phyloP scores from a whole-genome alignment of 129 eudicot species.

The Flaveria robusta region DNA sequence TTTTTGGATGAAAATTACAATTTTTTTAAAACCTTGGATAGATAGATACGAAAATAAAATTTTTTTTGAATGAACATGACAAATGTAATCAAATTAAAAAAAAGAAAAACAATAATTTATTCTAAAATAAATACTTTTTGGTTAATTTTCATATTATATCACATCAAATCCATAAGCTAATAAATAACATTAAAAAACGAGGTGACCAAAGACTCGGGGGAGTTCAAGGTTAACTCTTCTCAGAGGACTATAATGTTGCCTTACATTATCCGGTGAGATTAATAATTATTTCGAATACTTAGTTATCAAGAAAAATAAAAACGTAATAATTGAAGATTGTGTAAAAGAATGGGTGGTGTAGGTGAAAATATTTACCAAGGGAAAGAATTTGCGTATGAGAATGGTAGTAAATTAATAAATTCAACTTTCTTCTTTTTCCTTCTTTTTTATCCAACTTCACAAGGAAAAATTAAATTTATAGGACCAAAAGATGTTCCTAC shows the following conservation, averaged over 20 bases:
- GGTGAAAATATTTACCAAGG: conserved; percentile 27
- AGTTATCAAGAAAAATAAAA: not conserved
- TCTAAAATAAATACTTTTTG: not conserved
- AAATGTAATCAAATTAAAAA: no score
- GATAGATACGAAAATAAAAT: no score
- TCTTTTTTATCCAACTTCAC: no score
- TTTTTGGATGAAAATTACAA: no score
- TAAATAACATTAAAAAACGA: not conserved
- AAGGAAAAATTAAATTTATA: no score
- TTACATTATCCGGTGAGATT: not conserved
- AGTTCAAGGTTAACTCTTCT: no score
- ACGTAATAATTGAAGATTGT: conserved; percentile 21
- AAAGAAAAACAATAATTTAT: not conserved
- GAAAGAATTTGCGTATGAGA: conserved; percentile 31
- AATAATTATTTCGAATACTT: not conserved
- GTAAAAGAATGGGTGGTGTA: conserved; percentile 4
- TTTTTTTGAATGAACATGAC: no score
- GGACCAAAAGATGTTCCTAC: no score
- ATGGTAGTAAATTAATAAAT: conserved; percentile 16
- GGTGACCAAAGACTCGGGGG: not conserved
- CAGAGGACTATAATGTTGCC: not conserved
- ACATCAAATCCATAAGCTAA: not conserved
- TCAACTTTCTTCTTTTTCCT: not conserved
- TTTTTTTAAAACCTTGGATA: no score
- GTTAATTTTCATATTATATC: not conserved